These are phyloP conservation scores for Clonostachys sp. DNA, from an alignment of 2,329 filamentous ascomycete species.

Conservation along the genomic window DNA sequence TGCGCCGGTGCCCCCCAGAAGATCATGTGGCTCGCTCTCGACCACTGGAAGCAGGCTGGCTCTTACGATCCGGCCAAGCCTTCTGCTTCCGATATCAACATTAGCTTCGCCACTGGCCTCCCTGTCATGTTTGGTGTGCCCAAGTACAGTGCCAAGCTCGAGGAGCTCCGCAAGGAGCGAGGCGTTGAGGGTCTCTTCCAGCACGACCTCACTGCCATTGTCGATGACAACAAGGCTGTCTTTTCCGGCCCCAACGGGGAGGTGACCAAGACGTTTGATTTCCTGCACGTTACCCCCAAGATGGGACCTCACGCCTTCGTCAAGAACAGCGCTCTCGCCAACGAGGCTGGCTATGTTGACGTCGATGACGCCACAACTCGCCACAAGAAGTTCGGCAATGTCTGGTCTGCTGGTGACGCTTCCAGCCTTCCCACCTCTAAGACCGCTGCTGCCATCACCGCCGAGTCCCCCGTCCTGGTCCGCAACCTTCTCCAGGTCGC, in stretches of 20 bases:
- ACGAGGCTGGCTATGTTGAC: slow-evolving; percentile 54
- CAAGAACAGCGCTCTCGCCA: slow-evolving; percentile 46
- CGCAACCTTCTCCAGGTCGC: slow-evolving; percentile 36
- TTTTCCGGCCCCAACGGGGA: slow-evolving; percentile 39
- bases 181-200: slow-evolving; percentile 54
- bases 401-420: slow-evolving; percentile 56
- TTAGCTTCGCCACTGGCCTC: slow-evolving; percentile 50
- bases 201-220: slow-evolving; percentile 44
- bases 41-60: slow-evolving; percentile 50
- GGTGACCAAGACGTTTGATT: slow-evolving; percentile 43
- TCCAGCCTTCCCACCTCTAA: slow-evolving; percentile 55
- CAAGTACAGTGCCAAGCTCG: slow-evolving; percentile 51
- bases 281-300: slow-evolving; percentile 54
- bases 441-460: slow-evolving; percentile 47
- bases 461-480: slow-evolving; percentile 45
- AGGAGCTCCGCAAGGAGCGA: slow-evolving; percentile 45
- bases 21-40: slow-evolving; percentile 57
- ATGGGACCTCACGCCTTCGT: slow-evolving; percentile 52
- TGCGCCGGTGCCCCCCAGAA: slow-evolving; percentile 59
- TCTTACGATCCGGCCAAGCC: slow-evolving; percentile 37
- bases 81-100: slow-evolving; percentile 37
- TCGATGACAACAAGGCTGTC: slow-evolving; percentile 47
- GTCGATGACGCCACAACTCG: slow-evolving; percentile 47
- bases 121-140: slow-evolving; percentile 56
- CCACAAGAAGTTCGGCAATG: slow-evolving; percentile 48